phyloP scores from a whole-genome alignment of 108 stramenopile species.

The Mediolabrus comicus region DNA sequence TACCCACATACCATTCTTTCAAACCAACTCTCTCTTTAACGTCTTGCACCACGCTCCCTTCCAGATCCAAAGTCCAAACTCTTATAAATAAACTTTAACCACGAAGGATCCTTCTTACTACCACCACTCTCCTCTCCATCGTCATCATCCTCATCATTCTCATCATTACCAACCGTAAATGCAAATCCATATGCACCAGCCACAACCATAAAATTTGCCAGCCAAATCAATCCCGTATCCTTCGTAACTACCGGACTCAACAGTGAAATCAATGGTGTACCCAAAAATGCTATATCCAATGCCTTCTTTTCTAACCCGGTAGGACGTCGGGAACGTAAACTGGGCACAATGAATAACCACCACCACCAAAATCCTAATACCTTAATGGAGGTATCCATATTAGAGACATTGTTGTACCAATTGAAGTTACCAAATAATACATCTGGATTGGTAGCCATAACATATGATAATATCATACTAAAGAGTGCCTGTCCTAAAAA shows the following conservation, averaged over 20 bases:
- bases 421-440: slow-evolving; percentile 67
- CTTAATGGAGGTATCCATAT: slow-evolving; percentile 84
- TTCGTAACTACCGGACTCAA: slow-evolving; percentile 90
- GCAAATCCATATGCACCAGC: slow-evolving; percentile 75
- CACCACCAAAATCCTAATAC: slow-evolving; percentile 98
- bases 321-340: slow-evolving; percentile 86
- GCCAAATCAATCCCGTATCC: slow-evolving; percentile 88
- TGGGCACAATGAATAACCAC: slow-evolving; percentile 97
- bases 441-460: slow-evolving; percentile 86
- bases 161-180: slow-evolving; percentile 30
- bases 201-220: slow-evolving; percentile 75
- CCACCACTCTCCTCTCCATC: slow-evolving; percentile 34
- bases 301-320: slow-evolving; percentile 90
- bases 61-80: slow-evolving; percentile 88
- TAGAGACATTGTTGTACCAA: slow-evolving; percentile 64
- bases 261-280: slow-evolving; percentile 84
- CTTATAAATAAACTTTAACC: slow-evolving; percentile 89
- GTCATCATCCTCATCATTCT: slow-evolving; percentile 43
- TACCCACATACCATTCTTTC: too few relatives aligned
- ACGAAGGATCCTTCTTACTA: slow-evolving; percentile 55
- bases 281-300: slow-evolving; percentile 93
- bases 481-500: slow-evolving; percentile 91
- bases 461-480: slow-evolving; percentile 73
- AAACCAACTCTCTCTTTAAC: not conserved
- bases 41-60: slow-evolving; percentile 79